Conservation (phyloP, 2,329 filamentous ascomycete species). For the Hymenoscyphus fructigenus region DNA sequence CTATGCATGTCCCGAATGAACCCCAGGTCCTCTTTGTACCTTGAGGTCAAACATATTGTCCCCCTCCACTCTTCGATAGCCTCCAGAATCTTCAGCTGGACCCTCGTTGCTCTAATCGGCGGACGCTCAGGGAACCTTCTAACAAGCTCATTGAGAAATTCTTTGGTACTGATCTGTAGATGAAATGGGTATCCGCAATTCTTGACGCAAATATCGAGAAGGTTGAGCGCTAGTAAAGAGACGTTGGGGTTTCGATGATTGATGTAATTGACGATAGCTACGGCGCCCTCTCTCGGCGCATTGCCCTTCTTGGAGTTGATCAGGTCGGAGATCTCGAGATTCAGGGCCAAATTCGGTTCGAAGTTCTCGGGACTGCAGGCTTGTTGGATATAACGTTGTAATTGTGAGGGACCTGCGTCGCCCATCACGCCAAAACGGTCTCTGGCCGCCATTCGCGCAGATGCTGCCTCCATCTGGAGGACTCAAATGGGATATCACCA, state of each 20-base stretch:
- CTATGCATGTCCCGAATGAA: slow-evolving; percentile 98
- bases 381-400: slow-evolving; percentile 94
- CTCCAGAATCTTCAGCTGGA: slow-evolving; percentile 91
- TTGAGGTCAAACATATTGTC: slow-evolving; percentile 96
- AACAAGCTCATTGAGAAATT: slow-evolving; percentile 97
- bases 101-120: slow-evolving; percentile 78
- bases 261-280: slow-evolving; percentile 89
- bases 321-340: slow-evolving; percentile 93
- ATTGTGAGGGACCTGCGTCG: slow-evolving; percentile 75
- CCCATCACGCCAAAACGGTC: slow-evolving; percentile 88
- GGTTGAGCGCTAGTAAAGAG: slow-evolving; percentile 80
- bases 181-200: slow-evolving; percentile 99
- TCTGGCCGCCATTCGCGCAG: slow-evolving; percentile 89
- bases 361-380: slow-evolving; percentile 97
- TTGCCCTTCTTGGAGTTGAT: slow-evolving; percentile 98
- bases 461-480: slow-evolving; percentile 81
- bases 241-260: slow-evolving; percentile 98
- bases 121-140: slow-evolving; percentile 93
- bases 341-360: slow-evolving; percentile 94
- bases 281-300: slow-evolving; percentile 89
- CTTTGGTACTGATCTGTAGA: slow-evolving; percentile 96
- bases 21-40: slow-evolving; percentile 95
- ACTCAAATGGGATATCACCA: slow-evolving; percentile 23
- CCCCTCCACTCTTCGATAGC: slow-evolving; percentile 97
- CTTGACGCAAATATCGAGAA: slow-evolving; percentile 98